Evolutionary conservation across 2,329 filamentous ascomycete genomes (phyloP).

Genomic region (Botrytis cinerea): DNA sequence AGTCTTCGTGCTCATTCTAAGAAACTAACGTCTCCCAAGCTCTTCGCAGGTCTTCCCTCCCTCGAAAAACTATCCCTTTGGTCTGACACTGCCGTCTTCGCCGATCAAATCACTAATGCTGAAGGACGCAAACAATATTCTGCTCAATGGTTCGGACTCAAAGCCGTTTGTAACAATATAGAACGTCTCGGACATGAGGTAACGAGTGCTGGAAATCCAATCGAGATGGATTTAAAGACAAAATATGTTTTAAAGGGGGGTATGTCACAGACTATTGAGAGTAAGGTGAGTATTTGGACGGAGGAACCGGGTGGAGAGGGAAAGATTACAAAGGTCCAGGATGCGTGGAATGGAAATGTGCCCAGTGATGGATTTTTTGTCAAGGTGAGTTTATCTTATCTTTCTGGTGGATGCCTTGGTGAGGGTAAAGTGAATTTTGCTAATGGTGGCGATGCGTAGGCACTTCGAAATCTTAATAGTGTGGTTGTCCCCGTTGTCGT

Average conservation of each 20-base stretch:
- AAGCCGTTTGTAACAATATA: constrained; percentile 59
- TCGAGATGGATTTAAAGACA: constrained; percentile 56
- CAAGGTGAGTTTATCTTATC: constrained; percentile 50
- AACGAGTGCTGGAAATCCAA: constrained; percentile 58
- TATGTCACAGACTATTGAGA: constrained; percentile 53
- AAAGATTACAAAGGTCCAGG: constrained; percentile 55
- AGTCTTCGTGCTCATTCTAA: background rate
- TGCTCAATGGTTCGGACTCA: constrained; percentile 59
- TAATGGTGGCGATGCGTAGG: constrained; percentile 43
- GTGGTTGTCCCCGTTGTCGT: constrained; percentile 54
- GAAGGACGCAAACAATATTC: constrained; percentile 54
- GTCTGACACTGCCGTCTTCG: constrained; percentile 58
- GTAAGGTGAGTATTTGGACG: constrained; percentile 50
- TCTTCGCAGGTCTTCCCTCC: constrained; percentile 61
- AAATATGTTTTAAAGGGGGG: constrained; percentile 55
- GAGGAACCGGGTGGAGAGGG: constrained; percentile 39
- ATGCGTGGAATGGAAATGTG: constrained; percentile 56
- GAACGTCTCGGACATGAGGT: constrained; percentile 56
- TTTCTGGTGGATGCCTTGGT: constrained; percentile 41
- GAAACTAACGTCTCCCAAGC: constrained; percentile 40
- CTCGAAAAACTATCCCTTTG: constrained; percentile 61
- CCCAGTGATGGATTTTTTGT: constrained; percentile 50
- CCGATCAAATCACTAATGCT: constrained; percentile 60
- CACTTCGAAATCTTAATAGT: constrained; percentile 54
- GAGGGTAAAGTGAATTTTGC: constrained; percentile 40